Conservation (phyloP, 768 basidiomycete species). For the Boletus sensibilis region DNA sequence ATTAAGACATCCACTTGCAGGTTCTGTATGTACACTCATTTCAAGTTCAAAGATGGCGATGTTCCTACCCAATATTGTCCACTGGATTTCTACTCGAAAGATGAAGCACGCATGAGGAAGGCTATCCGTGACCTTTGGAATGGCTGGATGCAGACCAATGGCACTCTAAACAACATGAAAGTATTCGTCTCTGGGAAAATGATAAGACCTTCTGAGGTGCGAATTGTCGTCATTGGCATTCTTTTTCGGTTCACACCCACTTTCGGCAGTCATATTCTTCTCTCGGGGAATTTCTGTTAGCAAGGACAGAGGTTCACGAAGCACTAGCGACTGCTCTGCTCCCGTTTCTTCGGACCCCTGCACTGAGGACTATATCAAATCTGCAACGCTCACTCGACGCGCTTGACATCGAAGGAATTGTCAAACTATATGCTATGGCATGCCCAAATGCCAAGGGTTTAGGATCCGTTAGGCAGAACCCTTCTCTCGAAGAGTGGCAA, state of each 20-base stretch:
- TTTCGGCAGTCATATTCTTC: constrained; percentile 5
- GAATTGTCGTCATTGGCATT: constrained; percentile 17
- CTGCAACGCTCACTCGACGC: constrained; percentile 78
- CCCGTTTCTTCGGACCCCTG: constrained; percentile 45
- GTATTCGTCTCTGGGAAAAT: constrained; percentile 69
- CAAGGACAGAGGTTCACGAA: constrained; percentile 40
- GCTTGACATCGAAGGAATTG: constrained; percentile 83
- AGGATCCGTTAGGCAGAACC: constrained; percentile 43
- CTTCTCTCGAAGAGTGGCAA: constrained; percentile 63
- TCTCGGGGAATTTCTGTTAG: constrained; percentile 17
- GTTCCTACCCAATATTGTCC: constrained; percentile 69
- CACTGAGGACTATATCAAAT: constrained; percentile 51
- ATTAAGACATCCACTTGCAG: constrained; percentile 78
- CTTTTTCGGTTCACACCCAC: constrained; percentile 1
- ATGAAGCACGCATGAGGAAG: constrained; percentile 53
- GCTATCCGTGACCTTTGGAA: constrained; percentile 74
- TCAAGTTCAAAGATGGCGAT: constrained; percentile 39
- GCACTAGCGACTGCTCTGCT: constrained; percentile 51
- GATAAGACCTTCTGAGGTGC: constrained; percentile 57
- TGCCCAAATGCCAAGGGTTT: constrained; percentile 14
- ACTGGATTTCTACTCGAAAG: constrained; percentile 82
- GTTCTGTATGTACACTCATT: constrained; percentile 84
- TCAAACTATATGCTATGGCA: constrained; percentile 37
- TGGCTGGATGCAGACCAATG: constrained; percentile 64
- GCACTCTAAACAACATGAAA: constrained; percentile 76